Percentiles rank a stretch among this genome's conserved stretches.
Evolutionary conservation across 2,329 filamentous ascomycete genomes (phyloP).

Genomic region (Xylogone sp.): DNA sequence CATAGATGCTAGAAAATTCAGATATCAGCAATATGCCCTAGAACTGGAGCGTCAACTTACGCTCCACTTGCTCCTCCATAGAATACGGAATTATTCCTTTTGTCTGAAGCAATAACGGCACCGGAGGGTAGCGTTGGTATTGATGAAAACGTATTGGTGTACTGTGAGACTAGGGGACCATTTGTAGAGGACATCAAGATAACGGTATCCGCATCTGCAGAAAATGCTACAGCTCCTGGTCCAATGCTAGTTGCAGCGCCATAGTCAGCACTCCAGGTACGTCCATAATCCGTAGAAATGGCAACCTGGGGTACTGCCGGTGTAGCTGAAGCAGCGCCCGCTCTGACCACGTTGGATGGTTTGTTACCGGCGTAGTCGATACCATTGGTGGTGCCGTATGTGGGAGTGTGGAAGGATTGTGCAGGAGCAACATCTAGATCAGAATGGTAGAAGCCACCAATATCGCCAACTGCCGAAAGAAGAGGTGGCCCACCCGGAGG

Average conservation of each 20-base stretch:
- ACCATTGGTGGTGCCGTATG: conserved; percentile 14
- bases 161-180: conserved; percentile 34
- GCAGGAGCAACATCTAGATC: conserved; percentile 11
- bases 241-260: conserved; percentile 40
- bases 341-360: conserved; percentile 42
- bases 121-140: conserved; percentile 41
- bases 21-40: not conserved
- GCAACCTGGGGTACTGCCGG: conserved; percentile 34
- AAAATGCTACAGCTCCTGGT: conserved; percentile 43
- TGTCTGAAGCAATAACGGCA: conserved; percentile 51
- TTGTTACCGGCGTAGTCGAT: conserved; percentile 26
- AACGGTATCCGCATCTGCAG: conserved; percentile 46
- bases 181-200: conserved; percentile 40
- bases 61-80: conserved; percentile 42
- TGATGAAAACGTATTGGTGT: conserved; percentile 37
- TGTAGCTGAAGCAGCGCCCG: conserved; percentile 39
- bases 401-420: conserved; percentile 12
- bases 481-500: conserved; percentile 17
- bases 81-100: conserved; percentile 47
- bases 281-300: conserved; percentile 46
- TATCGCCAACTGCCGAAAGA: conserved; percentile 20
- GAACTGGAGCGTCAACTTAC: conserved; percentile 4
- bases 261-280: conserved; percentile 43
- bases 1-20: conserved; percentile 34
- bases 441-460: conserved; percentile 19